Percentiles rank a stretch among this genome's conserved stretches.
These are phyloP conservation scores for Tetrahymena borealis DNA, from an alignment of 73 alveolate species.

Conservation along the genomic window DNA sequence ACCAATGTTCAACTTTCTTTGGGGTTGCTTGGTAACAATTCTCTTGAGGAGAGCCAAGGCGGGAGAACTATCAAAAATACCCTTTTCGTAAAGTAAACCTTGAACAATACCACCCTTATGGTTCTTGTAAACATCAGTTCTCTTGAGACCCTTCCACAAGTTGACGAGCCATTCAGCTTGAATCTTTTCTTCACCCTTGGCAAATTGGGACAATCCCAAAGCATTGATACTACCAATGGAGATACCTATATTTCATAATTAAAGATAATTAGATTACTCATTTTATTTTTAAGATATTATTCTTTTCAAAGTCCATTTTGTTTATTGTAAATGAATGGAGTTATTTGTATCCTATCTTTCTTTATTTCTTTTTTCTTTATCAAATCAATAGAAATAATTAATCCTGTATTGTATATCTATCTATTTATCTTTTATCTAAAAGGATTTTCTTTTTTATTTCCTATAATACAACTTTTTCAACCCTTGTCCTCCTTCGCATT, in stretches of 20 bases:
- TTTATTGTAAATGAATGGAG: too few relatives aligned
- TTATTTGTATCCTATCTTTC: too few relatives aligned
- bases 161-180: conserved; percentile 28
- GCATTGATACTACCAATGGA: conserved; percentile 60
- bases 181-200: conserved; percentile 38
- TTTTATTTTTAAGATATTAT: too few relatives aligned
- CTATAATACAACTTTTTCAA: too few relatives aligned
- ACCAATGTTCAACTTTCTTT: conserved; percentile 17
- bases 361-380: too few relatives aligned
- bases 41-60: background rate
- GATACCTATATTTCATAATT: conserved; percentile 26
- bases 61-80: conserved; percentile 46
- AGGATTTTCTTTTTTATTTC: too few relatives aligned
- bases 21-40: background rate
- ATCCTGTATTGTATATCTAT: too few relatives aligned
- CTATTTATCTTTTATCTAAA: too few relatives aligned
- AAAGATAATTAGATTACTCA: too few relatives aligned
- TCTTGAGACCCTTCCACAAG: conserved; percentile 25
- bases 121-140: conserved; percentile 25
- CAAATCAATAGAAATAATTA: too few relatives aligned
- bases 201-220: conserved; percentile 35
- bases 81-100: conserved; percentile 34
- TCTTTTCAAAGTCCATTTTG: too few relatives aligned
- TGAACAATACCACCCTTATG: conserved; percentile 47
- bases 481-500: too few relatives aligned